phyloP scores from a whole-genome alignment of 441 rosid species.

The Flueggea neowawraea region DNA sequence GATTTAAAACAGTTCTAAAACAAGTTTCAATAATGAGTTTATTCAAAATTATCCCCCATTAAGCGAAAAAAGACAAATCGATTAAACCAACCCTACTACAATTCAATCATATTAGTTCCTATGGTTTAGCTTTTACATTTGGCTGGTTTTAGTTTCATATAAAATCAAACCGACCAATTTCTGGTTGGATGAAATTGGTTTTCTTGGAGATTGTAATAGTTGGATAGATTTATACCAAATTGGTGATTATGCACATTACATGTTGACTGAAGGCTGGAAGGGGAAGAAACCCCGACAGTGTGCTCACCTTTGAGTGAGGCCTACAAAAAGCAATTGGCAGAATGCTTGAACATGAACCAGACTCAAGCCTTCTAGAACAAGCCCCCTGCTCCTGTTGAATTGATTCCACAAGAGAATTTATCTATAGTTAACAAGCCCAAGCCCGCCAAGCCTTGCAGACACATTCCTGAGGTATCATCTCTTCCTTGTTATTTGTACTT shows the following conservation, averaged over 20 bases:
- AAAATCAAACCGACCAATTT: no score
- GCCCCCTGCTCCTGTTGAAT: slow-evolving; percentile 43
- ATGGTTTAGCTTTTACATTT: no score
- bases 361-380: slow-evolving; percentile 72
- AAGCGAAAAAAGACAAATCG: no score
- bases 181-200: no score
- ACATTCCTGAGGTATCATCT: slow-evolving; percentile 54
- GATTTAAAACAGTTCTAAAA: no score
- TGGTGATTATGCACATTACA: slow-evolving; percentile 50
- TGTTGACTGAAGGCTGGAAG: slow-evolving; percentile 47
- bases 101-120: no score
- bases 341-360: slow-evolving; percentile 54
- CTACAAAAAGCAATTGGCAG: slow-evolving; percentile 63
- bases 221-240: slow-evolving; percentile 55
- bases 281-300: slow-evolving; percentile 26
- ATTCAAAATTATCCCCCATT: no score
- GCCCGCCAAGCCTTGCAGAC: slow-evolving; percentile 10
- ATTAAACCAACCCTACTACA: no score
- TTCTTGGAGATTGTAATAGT: slow-evolving; percentile 14
- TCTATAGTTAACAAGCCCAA: background rate
- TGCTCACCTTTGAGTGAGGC: slow-evolving; percentile 41
- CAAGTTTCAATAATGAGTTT: no score
- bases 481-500: no score
- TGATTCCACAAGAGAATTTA: background rate
- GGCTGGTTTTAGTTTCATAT: no score